Evolutionary conservation across 441 rosid species (phyloP).

Genomic region (Pelargonium myrrhifolium): DNA sequence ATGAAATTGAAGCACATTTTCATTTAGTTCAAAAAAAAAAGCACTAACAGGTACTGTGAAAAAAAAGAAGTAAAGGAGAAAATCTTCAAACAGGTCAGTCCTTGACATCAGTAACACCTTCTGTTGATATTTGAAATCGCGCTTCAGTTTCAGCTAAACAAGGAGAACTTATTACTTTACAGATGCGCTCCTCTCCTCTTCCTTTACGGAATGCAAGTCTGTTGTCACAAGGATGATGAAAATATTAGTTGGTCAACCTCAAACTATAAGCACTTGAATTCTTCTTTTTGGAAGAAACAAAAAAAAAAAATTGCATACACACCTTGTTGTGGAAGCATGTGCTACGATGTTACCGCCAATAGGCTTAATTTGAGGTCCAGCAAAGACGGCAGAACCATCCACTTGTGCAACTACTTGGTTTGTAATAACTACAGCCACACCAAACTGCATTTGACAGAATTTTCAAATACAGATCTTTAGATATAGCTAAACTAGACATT

Average conservation of each 20-base stretch:
- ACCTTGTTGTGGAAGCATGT: conserved; percentile 98
- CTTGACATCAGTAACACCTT: conserved; percentile 84
- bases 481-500: too few relatives aligned
- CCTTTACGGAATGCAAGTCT: conserved; percentile 89
- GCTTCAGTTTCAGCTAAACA: conserved; percentile 93
- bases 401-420: conserved; percentile 98
- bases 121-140: conserved; percentile 72
- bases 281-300: not conserved
- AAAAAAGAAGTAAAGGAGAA: too few relatives aligned
- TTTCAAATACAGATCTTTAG: not conserved
- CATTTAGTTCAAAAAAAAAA: too few relatives aligned
- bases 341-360: conserved; percentile 97
- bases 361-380: conserved; percentile 95
- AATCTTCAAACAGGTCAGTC: conserved; percentile 29
- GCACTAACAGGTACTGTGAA: too few relatives aligned
- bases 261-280: too few relatives aligned
- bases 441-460: not conserved
- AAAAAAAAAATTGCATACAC: not conserved
- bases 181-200: conserved; percentile 90
- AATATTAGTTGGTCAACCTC: too few relatives aligned
- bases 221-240: not conserved
- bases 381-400: conserved; percentile 87
- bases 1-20: too few relatives aligned
- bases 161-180: conserved; percentile 96
- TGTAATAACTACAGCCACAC: conserved; percentile 87